Evolutionary conservation across 1,284 basidiomycete species (phyloP), one percentile per base, ranked within the genome.

Genomic region (Neolentinus lepideus): DNA sequence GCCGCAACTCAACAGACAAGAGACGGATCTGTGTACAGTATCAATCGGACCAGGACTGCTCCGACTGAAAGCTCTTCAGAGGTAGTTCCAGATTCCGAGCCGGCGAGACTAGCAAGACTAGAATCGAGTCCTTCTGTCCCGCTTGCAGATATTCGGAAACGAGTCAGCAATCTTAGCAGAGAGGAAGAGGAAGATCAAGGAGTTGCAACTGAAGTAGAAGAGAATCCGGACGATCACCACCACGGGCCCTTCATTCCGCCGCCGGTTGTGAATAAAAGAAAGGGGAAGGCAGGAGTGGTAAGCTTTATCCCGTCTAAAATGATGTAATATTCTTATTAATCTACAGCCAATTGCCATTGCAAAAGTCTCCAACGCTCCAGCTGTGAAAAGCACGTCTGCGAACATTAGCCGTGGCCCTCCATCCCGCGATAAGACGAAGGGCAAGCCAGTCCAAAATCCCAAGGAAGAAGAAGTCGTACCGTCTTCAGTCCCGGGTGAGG

Each of bases 11-110:
- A 31, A 12, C 29, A 31, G 29, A 12, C 29, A 6, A 31, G 6
- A 12, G 12, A 12, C 29, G 6, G 12, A 12, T 12, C 38, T 43
- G 16, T 16, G 16, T 16, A n/a, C 6, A 16, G 16, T 54, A 36
- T 8, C 35, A 25, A 19, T 25, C 27, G 48, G n/a, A 59, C 52
- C 16, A 31, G 55, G 65, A 60, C 25, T 36, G 24, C 35, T n/a
- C 16, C 38, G 4, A 21, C 38, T 6, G 38, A 43, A 16, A 69
- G 65, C 51, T 56, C 58, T 3, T 69, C 72, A 62, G 77, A 78
- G 50, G 54, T 83, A 53, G 70, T 85, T 19, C 81, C 83, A 3
- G 83, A 84, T 62, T 84, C 80, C 6, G 81, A 83, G 56, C 77
- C 80, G 48, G 58, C 66, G 56, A 60, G 59, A 55, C 63, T 59